Evolutionary conservation across 139 green algal species (phyloP).

Genomic region (Asterochloris erici): DNA sequence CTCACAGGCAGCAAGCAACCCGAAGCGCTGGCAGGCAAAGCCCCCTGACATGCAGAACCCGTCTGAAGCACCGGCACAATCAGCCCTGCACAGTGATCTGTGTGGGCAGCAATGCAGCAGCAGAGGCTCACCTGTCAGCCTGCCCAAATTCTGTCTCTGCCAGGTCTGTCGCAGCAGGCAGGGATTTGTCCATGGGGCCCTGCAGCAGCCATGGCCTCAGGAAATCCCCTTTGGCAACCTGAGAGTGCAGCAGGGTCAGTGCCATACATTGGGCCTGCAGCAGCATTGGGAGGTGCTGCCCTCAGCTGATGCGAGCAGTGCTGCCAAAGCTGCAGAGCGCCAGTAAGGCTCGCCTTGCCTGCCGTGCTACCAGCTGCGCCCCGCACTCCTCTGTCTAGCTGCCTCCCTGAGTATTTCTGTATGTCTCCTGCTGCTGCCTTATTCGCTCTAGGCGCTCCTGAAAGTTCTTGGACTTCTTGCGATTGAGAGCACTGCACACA

Average conservation of each 20-base stretch:
- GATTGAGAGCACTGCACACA: slow-evolving; percentile 19
- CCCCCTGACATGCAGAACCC: background rate
- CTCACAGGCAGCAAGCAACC: too few species aligned
- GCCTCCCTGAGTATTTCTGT: background rate
- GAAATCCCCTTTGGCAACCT: background rate
- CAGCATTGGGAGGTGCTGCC: background rate
- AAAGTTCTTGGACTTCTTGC: slow-evolving; percentile 6
- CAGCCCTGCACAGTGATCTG: background rate
- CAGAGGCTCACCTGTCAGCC: background rate
- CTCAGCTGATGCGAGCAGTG: background rate
- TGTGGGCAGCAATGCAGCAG: background rate
- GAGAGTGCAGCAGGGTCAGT: background rate
- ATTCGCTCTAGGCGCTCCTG: slow-evolving; percentile 1
- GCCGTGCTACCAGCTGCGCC: background rate
- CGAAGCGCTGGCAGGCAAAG: background rate
- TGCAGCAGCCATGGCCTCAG: background rate
- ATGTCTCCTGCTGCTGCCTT: background rate
- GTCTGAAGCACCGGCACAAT: background rate
- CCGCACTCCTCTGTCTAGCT: background rate
- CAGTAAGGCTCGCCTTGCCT: background rate
- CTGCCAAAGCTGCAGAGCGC: background rate
- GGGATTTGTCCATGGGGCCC: background rate
- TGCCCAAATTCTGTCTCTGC: background rate
- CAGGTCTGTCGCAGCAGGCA: background rate
- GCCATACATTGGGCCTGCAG: background rate